Evolutionary conservation across 2,329 filamentous ascomycete genomes (phyloP), one percentile per base, ranked within the genome.

Genomic region (Penicillium sp.): DNA sequence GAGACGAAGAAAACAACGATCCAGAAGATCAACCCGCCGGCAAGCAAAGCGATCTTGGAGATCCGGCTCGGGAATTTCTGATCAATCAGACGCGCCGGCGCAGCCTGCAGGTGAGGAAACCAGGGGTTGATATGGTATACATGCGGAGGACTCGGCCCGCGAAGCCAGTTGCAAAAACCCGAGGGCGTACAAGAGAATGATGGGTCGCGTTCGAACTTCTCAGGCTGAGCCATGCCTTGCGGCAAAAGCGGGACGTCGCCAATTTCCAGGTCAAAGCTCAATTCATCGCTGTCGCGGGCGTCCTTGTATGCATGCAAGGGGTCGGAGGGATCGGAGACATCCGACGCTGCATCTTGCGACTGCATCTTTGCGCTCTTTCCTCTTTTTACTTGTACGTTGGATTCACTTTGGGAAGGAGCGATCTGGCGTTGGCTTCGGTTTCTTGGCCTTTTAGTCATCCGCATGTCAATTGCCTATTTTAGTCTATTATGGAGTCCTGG

Each of bases 91-190:
- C 66, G 69, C 40, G 61, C 61, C 4, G 72, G 69, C 27, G 69
- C 69, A 38, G 69, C 63, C 57, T 74, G 72, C 58, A 68, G 68
- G 22, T 39, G 57, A 14, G 57, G 64, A 43, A 72, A 68, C 61
- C 64, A 68, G 6, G 72, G 71, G 8, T 62, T 64, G 48, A 74
- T 72, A 22, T 63, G 66, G 51, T 72, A 71, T 29, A 67, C 65
- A 34, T 62, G 65, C 18, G 71, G 69, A 46, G 64, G 65, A 16
- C 61, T 54, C 11, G 71, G 72, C 0, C 71, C 71, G 16, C 64
- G 59, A 31, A 70, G 55, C 67, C 71, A 72, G 4, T 58, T 27
- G 14, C 39, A 42, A 21, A 70, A 63, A 11, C 62, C 63, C 1
- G 63, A 43, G n/a, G 61, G 10, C 7, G 61, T 59, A 51, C 63